Evolutionary conservation across 306 rosid species (phyloP).

Genomic region (Mimosa bimucronata): DNA sequence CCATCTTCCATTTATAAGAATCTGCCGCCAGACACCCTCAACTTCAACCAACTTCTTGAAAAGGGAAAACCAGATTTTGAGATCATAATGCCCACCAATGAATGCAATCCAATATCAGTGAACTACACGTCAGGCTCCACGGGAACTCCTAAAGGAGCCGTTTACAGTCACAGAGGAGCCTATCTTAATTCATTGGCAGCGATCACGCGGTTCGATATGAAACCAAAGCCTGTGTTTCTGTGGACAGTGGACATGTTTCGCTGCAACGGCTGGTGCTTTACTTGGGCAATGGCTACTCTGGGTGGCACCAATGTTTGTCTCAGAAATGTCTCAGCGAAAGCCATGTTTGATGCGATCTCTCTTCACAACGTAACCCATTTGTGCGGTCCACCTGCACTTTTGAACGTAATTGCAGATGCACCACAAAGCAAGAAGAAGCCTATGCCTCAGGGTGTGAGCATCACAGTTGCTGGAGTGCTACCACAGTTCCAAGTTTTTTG

Average conservation of each 20-base stretch:
- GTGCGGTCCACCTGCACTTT: conserved; percentile 71
- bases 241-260: conserved; percentile 99
- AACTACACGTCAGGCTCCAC: conserved; percentile 88
- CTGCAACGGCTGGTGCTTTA: conserved; percentile 89
- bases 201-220: conserved; percentile 51
- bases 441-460: conserved; percentile 51
- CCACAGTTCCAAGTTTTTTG: conserved; percentile 54
- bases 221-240: conserved; percentile 57
- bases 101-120: conserved; percentile 73
- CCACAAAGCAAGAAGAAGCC: conserved; percentile 23
- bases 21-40: conserved; percentile 42
- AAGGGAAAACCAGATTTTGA: conserved; percentile 45
- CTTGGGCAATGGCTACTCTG: conserved; percentile 76
- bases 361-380: conserved; percentile 68
- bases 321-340: conserved; percentile 48
- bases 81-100: conserved; percentile 44
- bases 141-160: conserved; percentile 74
- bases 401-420: conserved; percentile 57
- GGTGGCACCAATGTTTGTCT: conserved; percentile 84
- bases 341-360: conserved; percentile 55
- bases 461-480: conserved; percentile 72
- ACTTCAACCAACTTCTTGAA: conserved; percentile 50
- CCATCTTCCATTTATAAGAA: conserved; percentile 17
- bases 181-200: conserved; percentile 69
- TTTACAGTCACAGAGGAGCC: conserved; percentile 76